phyloP scores from a whole-genome alignment of 805 yeast species.

The Metschnikowia reukaufii region DNA sequence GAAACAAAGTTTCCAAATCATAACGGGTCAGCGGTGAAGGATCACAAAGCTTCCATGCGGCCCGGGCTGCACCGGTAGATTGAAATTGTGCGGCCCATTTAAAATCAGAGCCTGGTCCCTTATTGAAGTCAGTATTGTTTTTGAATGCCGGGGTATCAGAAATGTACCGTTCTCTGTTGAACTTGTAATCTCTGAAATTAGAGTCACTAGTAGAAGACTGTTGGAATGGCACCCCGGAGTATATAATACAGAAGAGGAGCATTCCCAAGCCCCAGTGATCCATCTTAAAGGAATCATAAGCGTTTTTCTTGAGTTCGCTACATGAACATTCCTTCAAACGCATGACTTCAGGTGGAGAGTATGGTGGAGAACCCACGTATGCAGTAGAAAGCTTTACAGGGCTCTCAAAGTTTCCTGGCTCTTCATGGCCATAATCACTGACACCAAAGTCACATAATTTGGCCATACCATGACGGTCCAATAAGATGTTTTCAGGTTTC shows the following conservation, averaged over 20 bases:
- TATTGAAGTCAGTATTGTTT: slow-evolving; percentile 40
- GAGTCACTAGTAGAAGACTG: slow-evolving; percentile 50
- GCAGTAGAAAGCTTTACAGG: slow-evolving; percentile 42
- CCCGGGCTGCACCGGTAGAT: slow-evolving; percentile 61
- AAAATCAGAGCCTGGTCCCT: slow-evolving; percentile 73
- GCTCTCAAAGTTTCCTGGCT: slow-evolving; percentile 49
- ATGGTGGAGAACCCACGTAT: slow-evolving; percentile 79
- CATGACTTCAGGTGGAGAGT: slow-evolving; percentile 77
- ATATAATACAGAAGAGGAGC: slow-evolving; percentile 58
- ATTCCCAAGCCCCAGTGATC: slow-evolving; percentile 77
- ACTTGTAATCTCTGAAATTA: slow-evolving; percentile 54
- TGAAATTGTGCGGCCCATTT: slow-evolving; percentile 64
- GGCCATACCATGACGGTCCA: slow-evolving; percentile 59
- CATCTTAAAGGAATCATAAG: slow-evolving; percentile 64
- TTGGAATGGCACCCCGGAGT: slow-evolving; percentile 60
- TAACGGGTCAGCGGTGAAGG: slow-evolving; percentile 57
- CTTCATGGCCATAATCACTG: slow-evolving; percentile 60
- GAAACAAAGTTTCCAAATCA: slow-evolving; percentile 51
- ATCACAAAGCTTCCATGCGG: slow-evolving; percentile 73
- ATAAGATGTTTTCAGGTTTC: slow-evolving; percentile 69
- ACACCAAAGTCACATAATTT: slow-evolving; percentile 79
- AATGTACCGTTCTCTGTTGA: slow-evolving; percentile 44
- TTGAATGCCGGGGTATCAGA: slow-evolving; percentile 50
- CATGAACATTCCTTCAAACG: slow-evolving; percentile 39
- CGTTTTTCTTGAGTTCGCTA: slow-evolving; percentile 36